Base-by-base conservation (phyloP, 179 eudicot species). In the Beta lomatogona region DNA sequence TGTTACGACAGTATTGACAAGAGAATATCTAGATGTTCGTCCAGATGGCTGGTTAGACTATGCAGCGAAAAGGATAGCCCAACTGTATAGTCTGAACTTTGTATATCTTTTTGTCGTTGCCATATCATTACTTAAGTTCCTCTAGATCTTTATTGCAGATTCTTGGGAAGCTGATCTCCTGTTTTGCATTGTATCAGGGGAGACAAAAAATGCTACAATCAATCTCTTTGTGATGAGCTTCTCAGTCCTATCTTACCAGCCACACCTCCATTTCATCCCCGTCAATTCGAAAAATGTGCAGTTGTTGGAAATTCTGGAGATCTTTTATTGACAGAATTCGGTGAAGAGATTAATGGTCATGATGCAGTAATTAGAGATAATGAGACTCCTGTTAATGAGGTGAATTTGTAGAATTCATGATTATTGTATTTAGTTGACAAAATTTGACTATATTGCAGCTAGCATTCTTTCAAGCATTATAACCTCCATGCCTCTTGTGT, bases 231-330 rank as follows among this genome's bases (percentile, higher is more conserved):
- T 82, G 98, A 94, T 82, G 98, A 95, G 85, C 95, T 90, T 85
- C 92, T 95, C 58, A 89, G 88, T 86, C 80, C 92, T 79, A 78
- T 95, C 75, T 89, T 95, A 83, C 99, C 99, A 53, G 93, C 92
- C 80, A 89, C 89, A 82, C 98, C 99, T 59, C 96, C 98, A 50
- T 95, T 95, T 82, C 94, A 87, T 79, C 98, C 97, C 54, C 90
- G 90, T 76, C 99, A 95, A 80, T 95, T 95, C 81, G 84, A 86
- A 86, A 91, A 80, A 78, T 95, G 98, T 86, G 99, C 98, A 46
- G 98, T 95, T 87, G 99, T 95, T 90, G 99, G 97, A 79, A 94
- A 95, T 85, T 95, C 96, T 41, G 98, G 99, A 63, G 98, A 94
- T 77, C 97, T 95, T 67, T 82, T 92, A 57, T 91, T 94, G 88